Base-by-base conservation (phyloP, 2,329 filamentous ascomycete genomes). In the Gremmenia infestans region DNA sequence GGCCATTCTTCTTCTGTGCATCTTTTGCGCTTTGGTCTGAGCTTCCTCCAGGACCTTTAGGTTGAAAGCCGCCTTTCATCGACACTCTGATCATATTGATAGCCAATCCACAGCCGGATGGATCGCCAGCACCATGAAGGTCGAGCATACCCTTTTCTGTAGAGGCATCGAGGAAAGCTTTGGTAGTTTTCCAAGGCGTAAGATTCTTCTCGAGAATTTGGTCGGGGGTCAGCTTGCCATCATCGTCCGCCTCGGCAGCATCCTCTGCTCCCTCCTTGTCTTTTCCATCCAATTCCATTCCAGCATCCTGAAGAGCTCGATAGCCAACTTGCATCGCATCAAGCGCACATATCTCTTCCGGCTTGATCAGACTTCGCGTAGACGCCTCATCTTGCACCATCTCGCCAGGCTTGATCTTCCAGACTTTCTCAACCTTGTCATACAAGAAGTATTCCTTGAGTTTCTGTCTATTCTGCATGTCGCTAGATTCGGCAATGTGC, bases 1-100 rank as follows among this genome's bases (percentile, higher is more conserved):
- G 94, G 0, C 94, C 94, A 19, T 45, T 45, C 42, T 54, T 91
- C 91, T 61, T 94, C 93, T 15, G 89, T 89, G 42, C 42, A 45
- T 45, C 42, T 45, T 68, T 92, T 89, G 62, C 93, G 85, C 70
- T 92, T 90, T 32, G 59, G 55, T 12, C 56, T 58, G 59, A 45
- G 9, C 42, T 45, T 17, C 42, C 42, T 19, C 42, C 42, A 4
- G 22, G n/a, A 19, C 42, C 42, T 22, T 45, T 45, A 12, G 42
- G n/a, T 22, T 45, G 42, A 19, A 45, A 99, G 0, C 94, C 94
- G 59, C 94, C 94, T 73, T 99, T 99, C 94, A 99, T 99, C 1
- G 91, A 96, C 0, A 92, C 97, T 68, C 94, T 91, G 71, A 99
- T 92, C 72, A 99, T 97, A 70, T 90, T 97, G 76, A 97, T 96